Base-by-base conservation (phyloP, 1,284 basidiomycete species). In the Leccinum pseudoinsigne region DNA sequence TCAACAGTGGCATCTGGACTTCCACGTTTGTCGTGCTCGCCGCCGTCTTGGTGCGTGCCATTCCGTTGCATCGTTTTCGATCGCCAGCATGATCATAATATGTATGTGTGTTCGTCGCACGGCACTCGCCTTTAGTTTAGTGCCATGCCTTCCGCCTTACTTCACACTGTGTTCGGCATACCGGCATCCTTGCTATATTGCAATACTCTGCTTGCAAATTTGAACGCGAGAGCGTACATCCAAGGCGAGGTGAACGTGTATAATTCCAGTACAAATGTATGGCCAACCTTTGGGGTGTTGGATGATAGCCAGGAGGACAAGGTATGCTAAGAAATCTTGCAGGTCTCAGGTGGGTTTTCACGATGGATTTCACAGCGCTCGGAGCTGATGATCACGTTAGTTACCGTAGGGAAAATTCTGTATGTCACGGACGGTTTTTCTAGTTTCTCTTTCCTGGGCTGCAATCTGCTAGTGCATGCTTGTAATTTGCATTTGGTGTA, bases 1-100 rank as follows among this genome's bases (percentile, higher is more conserved):
- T 69, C 10, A 71, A 71, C n/a, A 68, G 55, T 1, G 68, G 65
- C 2, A 45, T 63, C 21, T 69, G 68, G 68, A 38, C 68, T 1
- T 68, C 68, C 8, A 7, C 23, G 9, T 69, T 69, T 7, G 62
- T 62, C 0, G 5, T 68, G 16, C 6, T 69, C 18, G 7, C 61
- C 7, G 9, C 62, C 12, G 9, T 68, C 11, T 8, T 69, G 18
- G 68, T 69, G 18, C 28, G 68, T 63, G n/a, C 5, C 12, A 1
- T 36, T 26, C 54, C 31, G 7, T 53, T 28, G 53, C 2, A 9
- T 54, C 16, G 9, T 54, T 54, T n/a, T 54, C 53, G 14, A 11
- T 2, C 14, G 2, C 5, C 6, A 31, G 5, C 6, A n/a, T 4
- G 40, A 38, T 26, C 54, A n/a, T 55, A 10, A 31, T 36, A 36